A percentile compares a stretch with the other conserved stretches of the same genome.
Conservation (phyloP, 768 basidiomycete species). For the Pleurotus tuber-regium region DNA sequence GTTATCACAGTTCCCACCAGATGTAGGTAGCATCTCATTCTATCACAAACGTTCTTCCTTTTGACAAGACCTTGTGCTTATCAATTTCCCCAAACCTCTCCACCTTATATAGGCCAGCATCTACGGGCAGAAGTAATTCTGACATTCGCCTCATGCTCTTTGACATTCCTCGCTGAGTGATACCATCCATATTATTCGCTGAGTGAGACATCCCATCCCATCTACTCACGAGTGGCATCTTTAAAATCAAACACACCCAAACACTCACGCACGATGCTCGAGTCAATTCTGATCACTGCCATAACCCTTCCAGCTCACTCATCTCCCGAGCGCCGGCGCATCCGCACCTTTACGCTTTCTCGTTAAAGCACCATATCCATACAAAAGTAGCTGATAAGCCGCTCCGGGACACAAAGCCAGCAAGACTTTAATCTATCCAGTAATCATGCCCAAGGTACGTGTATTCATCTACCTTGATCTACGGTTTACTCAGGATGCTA, state of each 20-base stretch:
- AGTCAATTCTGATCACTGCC: conserved; percentile 1
- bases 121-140: too few species aligned
- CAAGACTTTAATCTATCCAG: conserved; percentile 7
- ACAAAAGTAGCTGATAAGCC: background rate
- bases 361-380: background rate
- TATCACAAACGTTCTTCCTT: too few species aligned
- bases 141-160: too few species aligned
- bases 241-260: background rate
- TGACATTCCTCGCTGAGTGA: too few species aligned
- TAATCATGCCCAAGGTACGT: conserved; percentile 51
- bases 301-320: background rate
- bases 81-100: too few species aligned
- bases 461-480: conserved; percentile 11
- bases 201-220: too few species aligned
- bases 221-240: too few species aligned
- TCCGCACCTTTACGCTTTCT: background rate
- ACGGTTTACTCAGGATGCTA: conserved; percentile 8
- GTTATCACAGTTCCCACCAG: too few species aligned
- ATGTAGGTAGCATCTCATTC: too few species aligned
- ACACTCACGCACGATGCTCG: background rate
- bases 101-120: too few species aligned
- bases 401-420: background rate
- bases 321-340: conserved; percentile 3
- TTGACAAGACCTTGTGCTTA: too few species aligned
- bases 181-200: too few species aligned